Base-by-base conservation (phyloP, 257 asterid genomes). In the Primulina huaijiensis region DNA sequence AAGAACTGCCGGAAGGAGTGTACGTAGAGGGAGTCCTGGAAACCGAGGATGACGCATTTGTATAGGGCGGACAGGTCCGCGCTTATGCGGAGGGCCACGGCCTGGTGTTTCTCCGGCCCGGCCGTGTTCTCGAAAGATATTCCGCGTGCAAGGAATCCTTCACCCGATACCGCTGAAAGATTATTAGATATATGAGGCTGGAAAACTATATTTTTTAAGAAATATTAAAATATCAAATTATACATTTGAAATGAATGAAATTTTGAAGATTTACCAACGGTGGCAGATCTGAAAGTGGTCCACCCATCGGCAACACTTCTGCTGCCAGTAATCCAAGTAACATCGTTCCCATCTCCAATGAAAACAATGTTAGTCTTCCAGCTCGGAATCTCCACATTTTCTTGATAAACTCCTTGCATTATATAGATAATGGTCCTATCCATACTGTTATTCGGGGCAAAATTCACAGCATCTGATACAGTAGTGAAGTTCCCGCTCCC, bases 281-380 rank as follows among this genome's bases (percentile, higher is more conserved):
- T 93, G 5, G 97, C 97, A 55, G 96, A 86, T 87, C 97, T 81
- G 84, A 82, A 93, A 53, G 99, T 93, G 31, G 99, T 90, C 99
- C 99, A 93, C 6, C 89, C 92, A 72, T 75, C 97, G 25, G 30
- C 91, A 0, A 75, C 96, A 60, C 84, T 89, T 78, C 91, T 85
- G 10, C 21, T 74, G 0, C 91, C 94, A 33, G 76, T 85, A 6
- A 93, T 78, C 29, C 82, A 79, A 16, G 99, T 93, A 8, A 56
- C 81, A 60, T 89, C 86, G 25, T 78, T 78, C 23, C 97, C 97
- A 60, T 90, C 97, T 50, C 99, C 99, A 25, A 93, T 78, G 74
- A 93, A 65, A 46, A 89, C 90, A 71, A 93, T 82, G 74, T 93
- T 93, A 0, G 87, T 29, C 60, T 93, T 93, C 85, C 88, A 86